Percentiles rank a stretch among this genome's conserved stretches.
Conservation (phyloP, 441 rosid genomes). For the Heliophila coronopifolia region DNA sequence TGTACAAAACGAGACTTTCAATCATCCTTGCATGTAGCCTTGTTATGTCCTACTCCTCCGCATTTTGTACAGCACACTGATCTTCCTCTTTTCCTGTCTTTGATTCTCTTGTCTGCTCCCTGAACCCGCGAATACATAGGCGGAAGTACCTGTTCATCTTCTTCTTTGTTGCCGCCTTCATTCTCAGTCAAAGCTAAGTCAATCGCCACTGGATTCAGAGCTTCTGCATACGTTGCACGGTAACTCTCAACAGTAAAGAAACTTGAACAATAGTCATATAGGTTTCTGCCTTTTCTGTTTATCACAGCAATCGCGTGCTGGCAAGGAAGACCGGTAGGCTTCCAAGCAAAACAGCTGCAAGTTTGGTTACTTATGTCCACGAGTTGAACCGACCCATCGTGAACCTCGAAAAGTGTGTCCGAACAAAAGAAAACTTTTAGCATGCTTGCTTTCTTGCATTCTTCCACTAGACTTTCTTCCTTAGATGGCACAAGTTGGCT, state of each 20-base stretch:
- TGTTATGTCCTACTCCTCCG: conserved; percentile 81
- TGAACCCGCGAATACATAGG: conserved; percentile 55
- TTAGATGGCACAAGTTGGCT: conserved; percentile 60
- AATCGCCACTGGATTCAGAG: conserved; percentile 40
- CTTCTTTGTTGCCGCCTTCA: conserved; percentile 33
- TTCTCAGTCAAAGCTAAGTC: conserved; percentile 14
- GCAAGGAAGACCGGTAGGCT: conserved; percentile 66
- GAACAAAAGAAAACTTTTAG: conserved; percentile 67
- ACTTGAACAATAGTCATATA: conserved; percentile 60
- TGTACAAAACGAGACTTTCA: conserved; percentile 21
- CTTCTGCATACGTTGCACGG: conserved; percentile 44
- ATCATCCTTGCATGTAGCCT: conserved; percentile 66
- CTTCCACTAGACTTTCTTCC: conserved; percentile 57
- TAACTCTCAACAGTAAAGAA: conserved; percentile 56
- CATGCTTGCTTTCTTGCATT: conserved; percentile 39
- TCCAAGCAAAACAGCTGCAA: conserved; percentile 77
- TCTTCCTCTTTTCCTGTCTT: conserved; percentile 40
- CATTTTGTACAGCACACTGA: conserved; percentile 65
- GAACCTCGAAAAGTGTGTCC: conserved; percentile 81
- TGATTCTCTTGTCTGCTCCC: conserved; percentile 38
- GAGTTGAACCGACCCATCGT: conserved; percentile 56
- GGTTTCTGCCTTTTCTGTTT: conserved; percentile 41
- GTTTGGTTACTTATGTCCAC: conserved; percentile 57
- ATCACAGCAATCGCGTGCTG: conserved; percentile 79
- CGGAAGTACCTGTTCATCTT: conserved; percentile 50